Evolutionary conservation across 805 yeast species (phyloP), one percentile per base, ranked within the genome.

Genomic region (Blastobotrys americana): DNA sequence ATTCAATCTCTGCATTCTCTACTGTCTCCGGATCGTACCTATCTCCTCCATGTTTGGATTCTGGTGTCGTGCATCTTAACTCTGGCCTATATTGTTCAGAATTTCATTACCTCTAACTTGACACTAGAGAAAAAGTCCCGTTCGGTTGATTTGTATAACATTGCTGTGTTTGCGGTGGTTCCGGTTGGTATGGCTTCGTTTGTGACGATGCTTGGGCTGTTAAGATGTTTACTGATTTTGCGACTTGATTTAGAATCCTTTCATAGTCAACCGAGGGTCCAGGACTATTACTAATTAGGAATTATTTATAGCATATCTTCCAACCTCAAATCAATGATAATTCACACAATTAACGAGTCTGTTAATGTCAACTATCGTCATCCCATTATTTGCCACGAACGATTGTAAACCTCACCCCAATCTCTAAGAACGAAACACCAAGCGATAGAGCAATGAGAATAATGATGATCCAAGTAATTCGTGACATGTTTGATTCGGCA

Each of bases 121-220:
- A 65, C 67, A 4, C 49, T 60, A 34, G 65, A 68, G 54, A 67
- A 60, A 52, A 65, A 63, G 46, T 73, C 77, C 34, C 72, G 96
- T 44, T 81, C 88, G 28, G 84, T 89, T 48, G 95, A 90, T 60
- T 71, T 89, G 44, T 86, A 87, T 62, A 85, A 84, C 54, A 84
- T 93, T 41, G 87, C 84, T 0, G 97, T 90, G 1, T 90, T 86
- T 67, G 97, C 97, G 2, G 98, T 90, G 34, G 96, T 90, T n/a
- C 98, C 98, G 0, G 87, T 90, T 15, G 97, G 98, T 0, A 58
- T 90, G 48, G 97, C 97, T 3, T 85, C 96, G 55, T 90, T 93
- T 57, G 65, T 89, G 19, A 88, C 97, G 2, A 86, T 89, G 95
- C 70, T 88, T 31, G 93, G 89, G 0, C 66, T 90, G 33, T 66